phyloP scores from a whole-genome alignment of 2,329 filamentous ascomycete species.

The Stachybotrys elegans region DNA sequence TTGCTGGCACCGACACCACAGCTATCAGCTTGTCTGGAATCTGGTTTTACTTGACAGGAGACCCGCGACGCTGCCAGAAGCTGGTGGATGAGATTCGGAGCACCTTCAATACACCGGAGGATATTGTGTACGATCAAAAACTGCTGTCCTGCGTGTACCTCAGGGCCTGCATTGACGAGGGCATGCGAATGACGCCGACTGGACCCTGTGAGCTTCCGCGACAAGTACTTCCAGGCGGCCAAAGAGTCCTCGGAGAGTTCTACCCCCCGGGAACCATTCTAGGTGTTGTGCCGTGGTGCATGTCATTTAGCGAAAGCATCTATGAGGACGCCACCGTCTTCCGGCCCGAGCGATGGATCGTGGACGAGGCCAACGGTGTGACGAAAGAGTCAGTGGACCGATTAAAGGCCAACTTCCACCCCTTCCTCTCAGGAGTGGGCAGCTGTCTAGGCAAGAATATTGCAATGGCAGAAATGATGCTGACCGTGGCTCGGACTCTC shows the following conservation, averaged over 20 bases:
- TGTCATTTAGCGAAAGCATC: neutral
- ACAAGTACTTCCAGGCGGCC: neutral
- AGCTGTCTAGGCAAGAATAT: neutral
- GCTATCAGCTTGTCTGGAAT: neutral
- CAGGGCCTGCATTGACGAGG: neutral
- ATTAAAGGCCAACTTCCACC: neutral
- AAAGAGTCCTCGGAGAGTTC: neutral
- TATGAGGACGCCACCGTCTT: neutral
- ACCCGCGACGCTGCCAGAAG: neutral
- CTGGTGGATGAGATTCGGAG: neutral
- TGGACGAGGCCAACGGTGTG: neutral
- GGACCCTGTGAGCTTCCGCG: neutral
- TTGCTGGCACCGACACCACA: conserved; percentile 1
- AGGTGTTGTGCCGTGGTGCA: neutral
- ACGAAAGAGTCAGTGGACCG: neutral
- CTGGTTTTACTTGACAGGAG: neutral
- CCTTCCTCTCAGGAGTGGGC: neutral
- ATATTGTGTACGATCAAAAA: neutral
- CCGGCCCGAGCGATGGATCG: conserved; percentile 1
- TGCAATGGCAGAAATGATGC: neutral
- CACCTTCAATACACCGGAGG: neutral
- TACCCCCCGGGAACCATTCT: neutral
- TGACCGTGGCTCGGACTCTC: neutral
- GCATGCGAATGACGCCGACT: neutral
- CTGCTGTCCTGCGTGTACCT: neutral